Evolutionary conservation across 306 rosid species (phyloP).

Genomic region (Cicer yamashitae): DNA sequence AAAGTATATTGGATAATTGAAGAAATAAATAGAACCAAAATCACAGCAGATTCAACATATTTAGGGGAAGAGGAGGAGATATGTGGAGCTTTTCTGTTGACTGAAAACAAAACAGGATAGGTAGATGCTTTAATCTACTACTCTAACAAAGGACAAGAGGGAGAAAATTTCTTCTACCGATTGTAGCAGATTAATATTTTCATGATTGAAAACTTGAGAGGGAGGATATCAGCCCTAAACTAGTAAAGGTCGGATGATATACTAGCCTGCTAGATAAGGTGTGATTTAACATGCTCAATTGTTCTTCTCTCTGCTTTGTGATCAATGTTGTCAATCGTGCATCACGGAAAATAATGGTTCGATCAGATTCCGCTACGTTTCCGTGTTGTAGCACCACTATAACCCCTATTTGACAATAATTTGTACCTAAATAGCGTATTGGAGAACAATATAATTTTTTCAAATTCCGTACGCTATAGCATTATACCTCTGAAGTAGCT

Average conservation of each 20-base stretch:
- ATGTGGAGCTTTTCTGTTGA: background rate
- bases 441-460: too few relatives aligned
- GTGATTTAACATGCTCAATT: conserved; percentile 4
- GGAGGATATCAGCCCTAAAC: background rate
- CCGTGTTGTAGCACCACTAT: too few relatives aligned
- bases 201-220: conserved; percentile 6
- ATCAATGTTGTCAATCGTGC: too few relatives aligned
- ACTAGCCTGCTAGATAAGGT: conserved; percentile 8
- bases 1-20: background rate
- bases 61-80: background rate
- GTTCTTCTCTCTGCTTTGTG: conserved; percentile 23
- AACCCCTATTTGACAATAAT: too few relatives aligned
- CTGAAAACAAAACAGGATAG: background rate
- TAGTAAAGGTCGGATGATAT: background rate
- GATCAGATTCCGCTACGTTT: too few relatives aligned
- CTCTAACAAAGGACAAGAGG: background rate
- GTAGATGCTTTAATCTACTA: conserved; percentile 3
- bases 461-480: too few relatives aligned
- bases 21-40: conserved; percentile 14
- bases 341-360: too few relatives aligned
- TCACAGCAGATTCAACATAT: conserved; percentile 9
- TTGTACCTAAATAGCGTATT: too few relatives aligned
- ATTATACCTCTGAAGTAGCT: too few relatives aligned
- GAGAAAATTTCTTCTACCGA: background rate
- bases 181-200: conserved; percentile 7